Conservation (phyloP, 2,329 filamentous ascomycete species). For the Calonectria hawksworthii region DNA sequence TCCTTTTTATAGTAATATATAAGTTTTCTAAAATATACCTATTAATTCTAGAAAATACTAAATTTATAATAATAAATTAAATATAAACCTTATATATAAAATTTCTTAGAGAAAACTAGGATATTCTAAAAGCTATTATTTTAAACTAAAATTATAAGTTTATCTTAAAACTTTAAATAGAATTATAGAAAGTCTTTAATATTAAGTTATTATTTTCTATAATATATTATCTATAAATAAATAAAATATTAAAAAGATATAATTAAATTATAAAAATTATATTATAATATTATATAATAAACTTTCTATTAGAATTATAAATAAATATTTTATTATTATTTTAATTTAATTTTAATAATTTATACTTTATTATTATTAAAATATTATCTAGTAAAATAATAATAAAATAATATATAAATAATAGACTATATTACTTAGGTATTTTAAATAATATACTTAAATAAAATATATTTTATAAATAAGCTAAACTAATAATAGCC, state of each 20-base stretch:
- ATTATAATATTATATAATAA: background rate
- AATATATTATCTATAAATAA: background rate
- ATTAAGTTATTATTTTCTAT: background rate
- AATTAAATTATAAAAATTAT: background rate
- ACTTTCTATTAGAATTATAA: background rate
- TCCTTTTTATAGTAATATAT: background rate
- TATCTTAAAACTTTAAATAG: background rate
- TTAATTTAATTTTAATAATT: background rate
- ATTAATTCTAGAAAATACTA: background rate
- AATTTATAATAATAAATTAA: background rate
- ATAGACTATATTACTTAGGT: background rate
- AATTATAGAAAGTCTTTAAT: background rate
- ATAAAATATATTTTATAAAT: background rate
- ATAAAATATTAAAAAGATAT: background rate
- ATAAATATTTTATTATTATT: background rate
- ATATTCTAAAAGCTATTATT: background rate
- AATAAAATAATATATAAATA: background rate
- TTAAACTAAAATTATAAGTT: background rate
- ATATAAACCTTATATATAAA: background rate
- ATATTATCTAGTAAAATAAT: background rate
- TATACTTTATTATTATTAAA: background rate
- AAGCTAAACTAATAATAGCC: background rate
- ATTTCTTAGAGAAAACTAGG: background rate
- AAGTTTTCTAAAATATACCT: background rate
- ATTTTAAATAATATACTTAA: background rate